Percentiles rank a stretch among this genome's conserved stretches.
phyloP scores from a whole-genome alignment of 306 rosid genomes.

The Medicago ruthenica region DNA sequence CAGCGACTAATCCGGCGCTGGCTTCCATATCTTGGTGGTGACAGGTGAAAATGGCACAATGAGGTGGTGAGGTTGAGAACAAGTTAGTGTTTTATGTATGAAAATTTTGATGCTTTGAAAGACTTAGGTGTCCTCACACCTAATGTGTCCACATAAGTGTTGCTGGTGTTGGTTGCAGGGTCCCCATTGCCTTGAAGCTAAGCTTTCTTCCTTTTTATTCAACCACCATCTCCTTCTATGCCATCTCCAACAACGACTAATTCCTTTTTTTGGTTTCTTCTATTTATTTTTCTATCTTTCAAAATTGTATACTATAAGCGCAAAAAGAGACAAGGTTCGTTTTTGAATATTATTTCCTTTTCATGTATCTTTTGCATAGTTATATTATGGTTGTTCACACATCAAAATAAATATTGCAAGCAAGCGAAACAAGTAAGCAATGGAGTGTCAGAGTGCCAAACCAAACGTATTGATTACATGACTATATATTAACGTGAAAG shows the following conservation, averaged over 20 bases:
- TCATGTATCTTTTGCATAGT: background rate
- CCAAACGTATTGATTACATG: conserved; percentile 6
- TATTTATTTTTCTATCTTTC: conserved; percentile 19
- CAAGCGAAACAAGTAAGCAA: conserved; percentile 38
- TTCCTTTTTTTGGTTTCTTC: background rate
- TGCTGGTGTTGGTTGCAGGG: conserved; percentile 73
- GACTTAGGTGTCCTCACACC: conserved; percentile 51
- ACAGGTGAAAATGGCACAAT: conserved; percentile 54
- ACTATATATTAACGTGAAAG: conserved; percentile 29
- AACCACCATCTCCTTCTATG: conserved; percentile 48
- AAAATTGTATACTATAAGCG: background rate
- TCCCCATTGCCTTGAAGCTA: conserved; percentile 90
- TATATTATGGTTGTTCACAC: conserved; percentile 15
- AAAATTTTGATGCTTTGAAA: conserved; percentile 4
- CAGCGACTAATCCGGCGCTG: conserved; percentile 52
- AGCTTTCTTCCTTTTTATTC: conserved; percentile 71
- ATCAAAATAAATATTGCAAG: conserved; percentile 6
- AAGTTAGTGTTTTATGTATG: conserved; percentile 53
- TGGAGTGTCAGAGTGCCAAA: conserved; percentile 26
- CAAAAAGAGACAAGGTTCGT: background rate
- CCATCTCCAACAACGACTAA: conserved; percentile 38
- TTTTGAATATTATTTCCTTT: conserved; percentile 19
- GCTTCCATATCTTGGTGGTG: conserved; percentile 51
- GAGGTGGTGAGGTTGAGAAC: conserved; percentile 31
- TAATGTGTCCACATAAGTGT: conserved; percentile 61